phyloP scores from a whole-genome alignment of 441 rosid species.

The Populus hybrid region DNA sequence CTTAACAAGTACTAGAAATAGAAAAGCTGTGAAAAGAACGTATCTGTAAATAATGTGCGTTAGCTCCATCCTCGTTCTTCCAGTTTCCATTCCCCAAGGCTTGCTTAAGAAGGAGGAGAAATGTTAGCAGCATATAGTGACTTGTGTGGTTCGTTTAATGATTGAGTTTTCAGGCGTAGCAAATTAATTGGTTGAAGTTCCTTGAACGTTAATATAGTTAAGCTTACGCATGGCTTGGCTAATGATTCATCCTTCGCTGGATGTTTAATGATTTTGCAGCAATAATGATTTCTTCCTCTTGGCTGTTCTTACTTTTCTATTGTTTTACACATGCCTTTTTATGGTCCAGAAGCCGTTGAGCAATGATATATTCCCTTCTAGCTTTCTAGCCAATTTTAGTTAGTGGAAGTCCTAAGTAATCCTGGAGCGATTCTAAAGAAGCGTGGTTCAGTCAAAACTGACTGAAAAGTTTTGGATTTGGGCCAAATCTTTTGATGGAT shows the following conservation, averaged over 20 bases:
- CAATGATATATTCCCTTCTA: not conserved
- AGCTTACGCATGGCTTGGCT: constrained; percentile 31
- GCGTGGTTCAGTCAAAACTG: not conserved
- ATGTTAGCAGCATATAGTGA: constrained; percentile 11
- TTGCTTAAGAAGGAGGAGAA: not conserved
- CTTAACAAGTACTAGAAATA: constrained; percentile 15
- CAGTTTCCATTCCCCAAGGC: constrained; percentile 6
- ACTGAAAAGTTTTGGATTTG: constrained; percentile 7
- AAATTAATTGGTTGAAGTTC: constrained; percentile 13
- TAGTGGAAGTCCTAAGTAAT: not conserved
- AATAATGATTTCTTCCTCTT: constrained; percentile 22
- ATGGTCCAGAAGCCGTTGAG: not conserved
- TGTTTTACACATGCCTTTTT: not conserved
- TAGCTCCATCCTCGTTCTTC: constrained; percentile 20
- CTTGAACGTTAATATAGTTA: constrained; percentile 12
- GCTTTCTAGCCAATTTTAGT: not conserved
- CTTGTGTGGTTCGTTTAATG: constrained; percentile 9
- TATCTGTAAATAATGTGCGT: constrained; percentile 7
- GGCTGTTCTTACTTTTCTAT: constrained; percentile 6
- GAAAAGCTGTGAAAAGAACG: constrained; percentile 16
- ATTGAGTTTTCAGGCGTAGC: constrained; percentile 17
- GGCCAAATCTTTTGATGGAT: not conserved
- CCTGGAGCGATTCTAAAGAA: not conserved
- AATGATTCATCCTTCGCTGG: constrained; percentile 28
- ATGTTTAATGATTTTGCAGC: constrained; percentile 30